Base-by-base conservation (phyloP, 352 stramenopile species). In the Pythium sukuiense region DNA sequence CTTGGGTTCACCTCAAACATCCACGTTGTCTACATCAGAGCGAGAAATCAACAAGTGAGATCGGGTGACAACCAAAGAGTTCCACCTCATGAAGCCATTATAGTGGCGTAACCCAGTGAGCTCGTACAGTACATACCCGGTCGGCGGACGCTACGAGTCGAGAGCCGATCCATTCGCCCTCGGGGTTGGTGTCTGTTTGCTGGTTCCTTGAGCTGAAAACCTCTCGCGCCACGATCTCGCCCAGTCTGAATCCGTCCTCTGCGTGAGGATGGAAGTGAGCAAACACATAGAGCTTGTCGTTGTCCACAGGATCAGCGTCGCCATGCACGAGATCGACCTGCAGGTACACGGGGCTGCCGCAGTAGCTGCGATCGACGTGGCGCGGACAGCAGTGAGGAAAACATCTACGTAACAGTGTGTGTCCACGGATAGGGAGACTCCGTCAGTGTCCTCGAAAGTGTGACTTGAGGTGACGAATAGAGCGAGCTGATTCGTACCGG, bases 381-480 rank as follows among this genome's bases (percentile, higher is more conserved):
- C 76, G 56, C 0, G 81, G 81, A 30, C 79, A 90, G 69, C 81
- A 90, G 57, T 90, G 79, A 14, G 81, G 79, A 58, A 88, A 90
- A 70, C 79, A 90, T 49, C 43, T 49, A 49, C 7, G 48, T 24
- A 77, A 73, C 61, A 88, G 32, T 64, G 85, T 85, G 12, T 55
- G 41, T 55, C 37, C 32, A 32, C 16, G 30, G 13, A 52, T 2
- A 53, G n/a, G 3, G 4, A 33, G 20, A 24, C 20, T 24, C 20
- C 7, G 5, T 43, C 11, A 43, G 35, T 9, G 35, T 14, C 35
- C 35, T 43, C 35, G 2, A 5, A 11, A 16, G 35, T 5, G 35
- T 43, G 16, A 4, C 6, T 43, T 5, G 7, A 16, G 12, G 35
- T 14, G 35, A 43, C 7, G 12, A 43, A 16, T 8, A 59, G 37